These are phyloP conservation scores for Cytospora paraplurivora DNA, from an alignment of 2,329 filamentous ascomycete genomes.

Conservation along the genomic window DNA sequence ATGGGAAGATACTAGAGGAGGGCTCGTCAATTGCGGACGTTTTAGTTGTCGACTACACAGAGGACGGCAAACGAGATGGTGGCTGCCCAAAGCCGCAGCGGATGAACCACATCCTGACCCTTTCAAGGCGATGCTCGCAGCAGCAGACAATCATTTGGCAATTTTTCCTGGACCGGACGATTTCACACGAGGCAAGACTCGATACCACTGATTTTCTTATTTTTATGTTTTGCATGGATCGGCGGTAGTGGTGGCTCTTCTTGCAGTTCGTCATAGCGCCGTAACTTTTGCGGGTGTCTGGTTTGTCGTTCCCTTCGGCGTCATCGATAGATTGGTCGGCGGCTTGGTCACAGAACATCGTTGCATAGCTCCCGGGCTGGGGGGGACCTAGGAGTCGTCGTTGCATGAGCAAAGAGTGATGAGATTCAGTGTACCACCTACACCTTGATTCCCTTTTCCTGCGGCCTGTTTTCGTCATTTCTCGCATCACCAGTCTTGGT, in stretches of 20 bases:
- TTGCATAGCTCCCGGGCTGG: conserved; percentile 22
- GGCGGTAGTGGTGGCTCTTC: conserved; percentile 9
- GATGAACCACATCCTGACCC: not conserved
- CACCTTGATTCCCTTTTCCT: conserved; percentile 24
- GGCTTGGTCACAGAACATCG: conserved; percentile 25
- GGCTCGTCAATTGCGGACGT: not conserved
- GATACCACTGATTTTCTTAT: not conserved
- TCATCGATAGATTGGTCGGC: conserved; percentile 23
- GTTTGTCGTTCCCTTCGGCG: conserved; percentile 21
- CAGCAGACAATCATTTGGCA: not conserved
- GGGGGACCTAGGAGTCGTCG: conserved; percentile 13
- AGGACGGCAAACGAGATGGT: not conserved
- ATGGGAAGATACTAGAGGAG: not conserved
- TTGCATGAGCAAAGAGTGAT: conserved; percentile 23
- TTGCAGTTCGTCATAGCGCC: conserved; percentile 1
- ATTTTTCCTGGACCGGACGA: not conserved
- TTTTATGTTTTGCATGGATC: not conserved
- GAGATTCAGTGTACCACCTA: conserved; percentile 18
- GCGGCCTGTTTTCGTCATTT: conserved; percentile 5
- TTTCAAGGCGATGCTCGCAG: not conserved
- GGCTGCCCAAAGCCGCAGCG: not conserved
- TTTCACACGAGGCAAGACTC: not conserved
- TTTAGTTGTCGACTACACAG: not conserved
- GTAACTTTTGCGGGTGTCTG: conserved; percentile 4
- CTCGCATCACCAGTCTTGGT: conserved; percentile 17